Evolutionary conservation across 2,329 filamentous ascomycete species (phyloP), one percentile per base, ranked within the genome.

Genomic region (Fusarium equiseti): DNA sequence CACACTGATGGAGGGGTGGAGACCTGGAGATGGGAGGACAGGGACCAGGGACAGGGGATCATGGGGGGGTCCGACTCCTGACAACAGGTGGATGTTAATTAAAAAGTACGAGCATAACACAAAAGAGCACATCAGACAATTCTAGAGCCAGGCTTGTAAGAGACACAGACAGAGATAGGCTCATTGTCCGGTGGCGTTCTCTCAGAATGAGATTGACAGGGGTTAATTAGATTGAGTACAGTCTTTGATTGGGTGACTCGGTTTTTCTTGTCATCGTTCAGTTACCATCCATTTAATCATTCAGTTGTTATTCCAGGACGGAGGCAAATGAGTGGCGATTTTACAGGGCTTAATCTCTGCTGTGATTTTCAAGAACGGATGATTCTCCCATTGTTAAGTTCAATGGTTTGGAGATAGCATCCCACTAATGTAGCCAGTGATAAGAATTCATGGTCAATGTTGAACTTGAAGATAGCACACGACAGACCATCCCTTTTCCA

Each of bases 311-410:
- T 70, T 72, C 56, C 42, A 62, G 45, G 27, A 59, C 20, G 50
- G 66, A 40, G 53, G 67, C 64, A 66, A 70, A 75, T 71, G 63
- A 68, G 63, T 44, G 65, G 26, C 52, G 38, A 57, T 31, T 27
- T 48, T 58, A 46, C 57, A 53, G 53, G 70, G 64, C 48, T 42
- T 2, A 43, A 42, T 42, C 45, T 44, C 53, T 52, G 44, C 32
- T 50, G 12, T 53, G 45, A 60, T 43, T 24, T 43, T 45, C 55
- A 45, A 48, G 31, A 57, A 38, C n/a, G 13, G 20, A 10, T n/a
- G 40, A 24, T 26, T 60, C 29, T 13, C 26, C 16, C 20, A 13
- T 18, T 24, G 26, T 46, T n/a, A 42, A 59, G 40, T n/a, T 16
- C n/a, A 27, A 52, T 52, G 24, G 50, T 16, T 42, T 18, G 22